phyloP scores from a whole-genome alignment of 352 stramenopile species.

The Globisporangium sylvaticum region DNA sequence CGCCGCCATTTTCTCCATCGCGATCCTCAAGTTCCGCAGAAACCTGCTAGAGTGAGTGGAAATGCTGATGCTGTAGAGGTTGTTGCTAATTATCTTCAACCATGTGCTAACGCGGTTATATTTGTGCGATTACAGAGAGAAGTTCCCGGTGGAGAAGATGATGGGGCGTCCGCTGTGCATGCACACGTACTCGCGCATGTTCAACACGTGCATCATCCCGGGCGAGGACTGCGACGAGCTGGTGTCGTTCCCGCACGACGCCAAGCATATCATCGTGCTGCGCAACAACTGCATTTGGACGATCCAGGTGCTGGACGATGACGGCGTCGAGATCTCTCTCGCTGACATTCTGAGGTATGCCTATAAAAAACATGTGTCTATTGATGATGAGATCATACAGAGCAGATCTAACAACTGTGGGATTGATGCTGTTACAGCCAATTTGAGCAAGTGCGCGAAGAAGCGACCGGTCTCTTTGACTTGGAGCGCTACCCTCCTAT shows the following conservation, averaged over 20 bases:
- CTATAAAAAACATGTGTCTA: not conserved
- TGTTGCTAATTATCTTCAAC: too few relatives aligned
- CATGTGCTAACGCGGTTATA: too few relatives aligned
- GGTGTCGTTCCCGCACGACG: conserved; percentile 83
- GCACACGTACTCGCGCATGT: conserved; percentile 92
- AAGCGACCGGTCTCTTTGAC: conserved; percentile 84
- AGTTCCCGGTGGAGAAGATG: conserved; percentile 91
- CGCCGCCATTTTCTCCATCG: conserved; percentile 80
- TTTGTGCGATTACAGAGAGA: conserved; percentile 56
- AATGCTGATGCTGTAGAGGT: too few relatives aligned
- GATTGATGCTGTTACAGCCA: conserved; percentile 27
- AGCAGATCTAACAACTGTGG: not conserved
- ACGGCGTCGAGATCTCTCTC: conserved; percentile 64
- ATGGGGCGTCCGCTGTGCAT: conserved; percentile 93
- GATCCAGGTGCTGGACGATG: conserved; percentile 74
- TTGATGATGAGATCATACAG: not conserved
- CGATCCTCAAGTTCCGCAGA: conserved; percentile 91
- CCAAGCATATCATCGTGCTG: conserved; percentile 93
- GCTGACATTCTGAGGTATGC: conserved; percentile 67
- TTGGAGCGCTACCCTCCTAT: conserved; percentile 86
- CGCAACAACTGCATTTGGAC: conserved; percentile 89
- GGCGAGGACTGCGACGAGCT: conserved; percentile 86
- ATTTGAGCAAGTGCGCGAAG: conserved; percentile 81
- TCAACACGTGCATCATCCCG: conserved; percentile 96
- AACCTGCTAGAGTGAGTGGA: conserved; percentile 76